phyloP scores from a whole-genome alignment of 257 asterid genomes.

The Lithospermum erythrorhizon region DNA sequence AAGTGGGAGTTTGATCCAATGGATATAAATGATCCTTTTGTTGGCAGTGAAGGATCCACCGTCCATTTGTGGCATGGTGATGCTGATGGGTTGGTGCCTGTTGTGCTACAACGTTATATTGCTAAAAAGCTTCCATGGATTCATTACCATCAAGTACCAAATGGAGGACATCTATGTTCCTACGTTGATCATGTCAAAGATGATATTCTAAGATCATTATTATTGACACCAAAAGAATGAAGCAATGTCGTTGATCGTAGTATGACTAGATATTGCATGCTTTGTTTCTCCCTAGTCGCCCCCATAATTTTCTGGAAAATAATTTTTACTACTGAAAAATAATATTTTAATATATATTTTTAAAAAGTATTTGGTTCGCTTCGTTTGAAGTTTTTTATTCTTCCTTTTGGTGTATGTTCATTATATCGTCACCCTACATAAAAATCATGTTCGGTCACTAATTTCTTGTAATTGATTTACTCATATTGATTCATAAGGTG shows the following conservation, averaged over 20 bases:
- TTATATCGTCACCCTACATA: too few relatives aligned
- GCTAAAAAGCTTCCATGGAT: slow-evolving; percentile 58
- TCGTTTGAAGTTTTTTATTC: too few relatives aligned
- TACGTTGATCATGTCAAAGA: slow-evolving; percentile 18
- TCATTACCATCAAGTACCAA: slow-evolving; percentile 24
- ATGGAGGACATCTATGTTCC: slow-evolving; percentile 25
- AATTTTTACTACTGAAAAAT: too few relatives aligned
- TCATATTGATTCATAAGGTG: too few relatives aligned
- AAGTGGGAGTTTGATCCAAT: slow-evolving; percentile 59
- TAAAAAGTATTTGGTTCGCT: too few relatives aligned
- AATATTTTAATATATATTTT: too few relatives aligned
- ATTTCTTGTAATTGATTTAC: too few relatives aligned
- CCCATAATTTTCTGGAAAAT: too few relatives aligned
- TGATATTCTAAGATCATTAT: slow-evolving; percentile 31
- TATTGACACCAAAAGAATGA: slow-evolving; percentile 15
- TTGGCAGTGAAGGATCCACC: slow-evolving; percentile 26
- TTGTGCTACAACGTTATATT: slow-evolving; percentile 44
- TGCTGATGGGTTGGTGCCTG: slow-evolving; percentile 60
- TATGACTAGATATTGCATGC: too few relatives aligned
- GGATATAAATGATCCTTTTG: slow-evolving; percentile 42
- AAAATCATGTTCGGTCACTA: too few relatives aligned
- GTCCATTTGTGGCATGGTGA: slow-evolving; percentile 69
- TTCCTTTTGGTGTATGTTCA: too few relatives aligned
- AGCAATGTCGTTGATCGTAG: neutral
- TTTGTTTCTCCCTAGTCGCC: too few relatives aligned